Evolutionary conservation across 2,329 filamentous ascomycete genomes (phyloP), one percentile per base, ranked within the genome.

Genomic region (Colletotrichum zoysiae): DNA sequence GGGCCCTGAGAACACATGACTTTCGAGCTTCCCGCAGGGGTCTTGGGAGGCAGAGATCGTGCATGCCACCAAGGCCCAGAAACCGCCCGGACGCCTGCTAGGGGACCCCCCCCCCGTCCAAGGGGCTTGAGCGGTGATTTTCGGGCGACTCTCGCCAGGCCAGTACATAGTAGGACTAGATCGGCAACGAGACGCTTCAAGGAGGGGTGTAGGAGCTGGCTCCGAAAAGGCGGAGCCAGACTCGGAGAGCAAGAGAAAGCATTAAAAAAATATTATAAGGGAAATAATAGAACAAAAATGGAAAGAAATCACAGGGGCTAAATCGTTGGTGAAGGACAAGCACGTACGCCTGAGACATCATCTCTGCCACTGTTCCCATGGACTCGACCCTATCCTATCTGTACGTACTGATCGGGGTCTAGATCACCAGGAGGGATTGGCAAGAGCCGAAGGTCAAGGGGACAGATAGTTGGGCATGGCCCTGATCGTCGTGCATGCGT

Each of bases 1-100:
- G 44, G 44, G 35, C 58, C 51, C 5, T 20, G 20, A 23, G 51
- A 58, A 30, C 65, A 71, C 65, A 63, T 71, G 69, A 69, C 53
- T 59, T 58, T 42, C 42, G 20, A 55, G 20, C 51, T 59, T 51
- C 4, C 61, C 16, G 30, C 69, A 68, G 68, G 58, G 46, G 63
- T 71, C 40, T 44, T 71, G 65, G 65, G 69, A 71, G 63, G 69
- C 68, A 68, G 53, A 62, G 53, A 71, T 68, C 65, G 26, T 63
- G 59, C 51, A 53, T 62, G 58, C 68, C 68, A 63, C 62, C 65
- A 56, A 50, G 56, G 38, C 56, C 56, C 40, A 61, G 50, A 70
- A 46, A 55, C 44, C 40, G 56, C 67, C 38, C 35, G 55, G 46
- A 51, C 55, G 16, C 23, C 23, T n/a, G 40, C 67, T 56, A 18